These are phyloP conservation scores for Corinectria fuckeliana DNA, from an alignment of 2,329 filamentous ascomycete genomes.

Conservation along the genomic window DNA sequence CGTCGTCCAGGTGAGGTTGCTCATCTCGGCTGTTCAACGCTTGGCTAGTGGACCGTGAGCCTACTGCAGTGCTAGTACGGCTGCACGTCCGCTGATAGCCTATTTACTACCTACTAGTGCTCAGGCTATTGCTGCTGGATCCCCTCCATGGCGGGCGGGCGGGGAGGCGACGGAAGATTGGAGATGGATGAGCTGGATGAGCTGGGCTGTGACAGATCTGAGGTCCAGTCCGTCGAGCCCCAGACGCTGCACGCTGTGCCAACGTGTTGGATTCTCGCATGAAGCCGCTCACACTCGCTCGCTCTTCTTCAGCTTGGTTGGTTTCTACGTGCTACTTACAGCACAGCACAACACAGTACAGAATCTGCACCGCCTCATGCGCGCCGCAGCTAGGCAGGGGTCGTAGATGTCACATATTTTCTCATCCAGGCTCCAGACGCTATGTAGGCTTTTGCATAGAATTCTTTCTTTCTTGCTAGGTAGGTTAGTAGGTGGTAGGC, in stretches of 20 bases:
- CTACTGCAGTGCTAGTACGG: constrained; percentile 1
- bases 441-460: neutral
- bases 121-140: neutral
- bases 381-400: constrained; percentile 4
- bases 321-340: neutral
- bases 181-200: too few relatives aligned
- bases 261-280: neutral
- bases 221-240: neutral
- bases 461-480: neutral
- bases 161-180: constrained; percentile 1
- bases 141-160: neutral
- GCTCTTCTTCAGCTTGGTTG: constrained; percentile 6
- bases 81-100: constrained; percentile 2
- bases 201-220: constrained; percentile 1
- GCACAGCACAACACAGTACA: neutral
- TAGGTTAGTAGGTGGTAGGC: too few relatives aligned
- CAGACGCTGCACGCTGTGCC: neutral
- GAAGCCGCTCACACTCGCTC: neutral
- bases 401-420: constrained; percentile 1
- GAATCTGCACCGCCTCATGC: constrained; percentile 9
- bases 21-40: constrained; percentile 36
- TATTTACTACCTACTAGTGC: neutral
- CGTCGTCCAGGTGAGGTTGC: neutral
- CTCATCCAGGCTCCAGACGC: neutral
- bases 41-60: constrained; percentile 22